Conservation (phyloP, 2,329 filamentous ascomycete genomes). For the Sphaerostilbella broomeana region DNA sequence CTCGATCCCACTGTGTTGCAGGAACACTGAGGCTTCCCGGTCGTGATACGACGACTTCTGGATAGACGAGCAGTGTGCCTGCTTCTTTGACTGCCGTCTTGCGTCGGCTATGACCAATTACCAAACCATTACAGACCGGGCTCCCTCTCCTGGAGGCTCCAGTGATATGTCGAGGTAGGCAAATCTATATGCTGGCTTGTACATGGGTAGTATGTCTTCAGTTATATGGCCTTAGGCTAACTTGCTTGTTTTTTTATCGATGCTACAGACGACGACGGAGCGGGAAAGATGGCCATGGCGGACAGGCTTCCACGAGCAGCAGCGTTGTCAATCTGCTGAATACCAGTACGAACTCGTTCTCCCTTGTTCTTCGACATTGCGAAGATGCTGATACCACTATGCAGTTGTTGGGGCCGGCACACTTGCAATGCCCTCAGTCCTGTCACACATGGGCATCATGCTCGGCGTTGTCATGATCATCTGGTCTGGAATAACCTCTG, state of each 20-base stretch:
- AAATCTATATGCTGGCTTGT: background rate
- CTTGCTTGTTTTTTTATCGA: slow-evolving; percentile 7
- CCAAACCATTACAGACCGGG: slow-evolving; percentile 45
- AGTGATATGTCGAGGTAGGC: slow-evolving; percentile 45
- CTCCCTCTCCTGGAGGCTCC: slow-evolving; percentile 32
- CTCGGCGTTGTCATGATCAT: slow-evolving; percentile 78
- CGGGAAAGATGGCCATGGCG: slow-evolving; percentile 64
- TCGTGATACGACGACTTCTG: slow-evolving; percentile 3
- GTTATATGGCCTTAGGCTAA: background rate
- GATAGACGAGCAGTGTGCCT: slow-evolving; percentile 2
- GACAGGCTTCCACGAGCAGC: slow-evolving; percentile 81
- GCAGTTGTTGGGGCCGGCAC: slow-evolving; percentile 88
- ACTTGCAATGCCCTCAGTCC: slow-evolving; percentile 87
- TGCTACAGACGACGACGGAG: slow-evolving; percentile 50
- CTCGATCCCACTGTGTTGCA: slow-evolving; percentile 2
- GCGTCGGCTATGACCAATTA: slow-evolving; percentile 47
- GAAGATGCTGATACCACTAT: slow-evolving; percentile 13
- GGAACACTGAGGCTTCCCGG: background rate
- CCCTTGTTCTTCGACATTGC: background rate
- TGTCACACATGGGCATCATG: slow-evolving; percentile 91
- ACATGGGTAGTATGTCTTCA: no score
- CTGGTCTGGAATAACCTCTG: slow-evolving; percentile 84
- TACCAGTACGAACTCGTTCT: slow-evolving; percentile 59
- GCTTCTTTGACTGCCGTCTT: background rate
- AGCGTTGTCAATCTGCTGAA: slow-evolving; percentile 95